Conservation (phyloP, 2,329 filamentous ascomycete species). For the Fonsecaea pugnacius region DNA sequence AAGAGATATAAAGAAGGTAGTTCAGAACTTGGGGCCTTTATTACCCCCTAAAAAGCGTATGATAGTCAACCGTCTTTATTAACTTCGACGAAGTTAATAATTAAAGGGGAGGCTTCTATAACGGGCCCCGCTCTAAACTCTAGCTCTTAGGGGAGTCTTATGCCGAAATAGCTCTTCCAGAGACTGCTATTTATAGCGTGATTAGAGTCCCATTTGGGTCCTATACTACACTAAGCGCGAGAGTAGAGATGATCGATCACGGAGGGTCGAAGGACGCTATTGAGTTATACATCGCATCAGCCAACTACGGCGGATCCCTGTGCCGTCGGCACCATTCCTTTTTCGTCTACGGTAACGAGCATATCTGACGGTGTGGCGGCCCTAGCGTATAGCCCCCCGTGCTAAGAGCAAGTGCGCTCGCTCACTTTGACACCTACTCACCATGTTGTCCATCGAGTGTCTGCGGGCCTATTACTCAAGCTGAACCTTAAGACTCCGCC, state of each 20-base stretch:
- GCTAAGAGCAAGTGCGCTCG: background rate
- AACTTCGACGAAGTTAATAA: background rate
- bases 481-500: background rate
- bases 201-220: slow-evolving; percentile 9
- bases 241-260: slow-evolving; percentile 8
- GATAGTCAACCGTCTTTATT: background rate
- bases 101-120: background rate
- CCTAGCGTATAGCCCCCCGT: background rate
- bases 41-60: background rate
- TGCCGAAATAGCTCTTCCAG: background rate
- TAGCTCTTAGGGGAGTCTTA: background rate
- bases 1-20: background rate
- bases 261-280: slow-evolving; percentile 5
- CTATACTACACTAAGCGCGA: slow-evolving; percentile 13
- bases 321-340: background rate
- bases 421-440: background rate
- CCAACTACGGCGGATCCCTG: slow-evolving; percentile 6
- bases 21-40: background rate
- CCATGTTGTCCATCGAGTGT: background rate
- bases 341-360: background rate
- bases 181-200: slow-evolving; percentile 7
- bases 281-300: slow-evolving; percentile 14
- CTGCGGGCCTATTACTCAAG: background rate
- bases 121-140: background rate
- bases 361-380: background rate